Conservation (phyloP, 352 stramenopile genomes). For the Globisporangium lucens region DNA sequence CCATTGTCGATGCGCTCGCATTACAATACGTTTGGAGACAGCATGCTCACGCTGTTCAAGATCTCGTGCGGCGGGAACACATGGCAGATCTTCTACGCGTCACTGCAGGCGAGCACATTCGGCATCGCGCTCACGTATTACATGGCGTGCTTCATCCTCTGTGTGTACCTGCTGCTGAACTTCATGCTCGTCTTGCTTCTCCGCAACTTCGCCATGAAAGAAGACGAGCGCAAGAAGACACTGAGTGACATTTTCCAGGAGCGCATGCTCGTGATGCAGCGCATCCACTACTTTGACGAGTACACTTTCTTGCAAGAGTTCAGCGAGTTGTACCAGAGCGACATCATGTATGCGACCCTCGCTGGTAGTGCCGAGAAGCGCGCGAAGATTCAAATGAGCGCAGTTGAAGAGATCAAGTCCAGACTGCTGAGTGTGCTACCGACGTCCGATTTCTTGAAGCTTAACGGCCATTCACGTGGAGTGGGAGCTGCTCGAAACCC, state of each 20-base stretch:
- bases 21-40: conserved; percentile 84
- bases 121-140: conserved; percentile 66
- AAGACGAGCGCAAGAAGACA: conserved; percentile 72
- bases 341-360: conserved; percentile 78
- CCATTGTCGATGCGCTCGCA: conserved; percentile 64
- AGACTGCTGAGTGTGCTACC: conserved; percentile 58
- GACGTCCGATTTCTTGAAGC: conserved; percentile 62
- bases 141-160: conserved; percentile 68
- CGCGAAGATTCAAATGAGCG: conserved; percentile 50
- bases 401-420: conserved; percentile 59
- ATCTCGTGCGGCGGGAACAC: conserved; percentile 78
- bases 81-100: conserved; percentile 80
- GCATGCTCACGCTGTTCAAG: conserved; percentile 84
- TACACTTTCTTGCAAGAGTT: conserved; percentile 77
- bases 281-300: conserved; percentile 76
- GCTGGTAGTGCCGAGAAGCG: conserved; percentile 56
- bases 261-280: conserved; percentile 75
- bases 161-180: conserved; percentile 70
- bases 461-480: conserved; percentile 48
- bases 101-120: conserved; percentile 55
- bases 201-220: conserved; percentile 83
- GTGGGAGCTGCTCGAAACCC: neutral
- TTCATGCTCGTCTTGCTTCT: conserved; percentile 86
- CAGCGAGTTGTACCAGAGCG: conserved; percentile 63
- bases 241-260: conserved; percentile 75